Conservation (phyloP, 2,329 filamentous ascomycete species). For the Amauroascus niger region DNA sequence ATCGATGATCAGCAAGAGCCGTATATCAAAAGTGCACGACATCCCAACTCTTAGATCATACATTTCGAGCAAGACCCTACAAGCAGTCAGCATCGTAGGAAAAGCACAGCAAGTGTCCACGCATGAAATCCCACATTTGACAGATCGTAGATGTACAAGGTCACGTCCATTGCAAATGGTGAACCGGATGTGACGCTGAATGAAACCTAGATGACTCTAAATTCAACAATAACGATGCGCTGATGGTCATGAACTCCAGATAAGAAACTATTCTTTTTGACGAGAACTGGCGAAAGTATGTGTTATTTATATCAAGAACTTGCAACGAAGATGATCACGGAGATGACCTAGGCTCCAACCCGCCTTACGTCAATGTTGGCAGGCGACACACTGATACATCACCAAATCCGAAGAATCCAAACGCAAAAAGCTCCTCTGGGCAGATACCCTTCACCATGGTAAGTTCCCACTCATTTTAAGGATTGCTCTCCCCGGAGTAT, state of each 20-base stretch:
- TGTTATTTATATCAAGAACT: no score
- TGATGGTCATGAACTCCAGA: no score
- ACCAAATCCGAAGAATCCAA: background rate
- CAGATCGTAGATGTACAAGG: conserved; percentile 69
- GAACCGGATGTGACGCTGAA: background rate
- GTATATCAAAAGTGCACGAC: background rate
- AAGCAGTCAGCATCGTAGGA: background rate
- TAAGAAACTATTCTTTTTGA: no score
- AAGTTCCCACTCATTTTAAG: background rate
- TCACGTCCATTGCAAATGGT: conserved; percentile 55
- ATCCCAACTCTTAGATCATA: conserved; percentile 23
- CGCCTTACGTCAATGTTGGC: conserved; percentile 1
- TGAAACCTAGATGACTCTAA: background rate
- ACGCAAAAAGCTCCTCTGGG: background rate
- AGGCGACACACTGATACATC: no score
- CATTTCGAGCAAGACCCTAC: conserved; percentile 47
- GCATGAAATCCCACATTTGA: conserved; percentile 41
- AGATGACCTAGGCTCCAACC: background rate
- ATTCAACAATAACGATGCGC: background rate
- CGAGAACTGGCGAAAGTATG: no score
- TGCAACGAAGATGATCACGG: no score
- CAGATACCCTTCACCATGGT: conserved; percentile 1
- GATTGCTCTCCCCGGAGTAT: no score
- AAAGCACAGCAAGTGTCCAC: conserved; percentile 2
- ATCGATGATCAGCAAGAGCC: background rate